Conservation (phyloP, 345 rosid genomes). For the Balakata baccata region DNA sequence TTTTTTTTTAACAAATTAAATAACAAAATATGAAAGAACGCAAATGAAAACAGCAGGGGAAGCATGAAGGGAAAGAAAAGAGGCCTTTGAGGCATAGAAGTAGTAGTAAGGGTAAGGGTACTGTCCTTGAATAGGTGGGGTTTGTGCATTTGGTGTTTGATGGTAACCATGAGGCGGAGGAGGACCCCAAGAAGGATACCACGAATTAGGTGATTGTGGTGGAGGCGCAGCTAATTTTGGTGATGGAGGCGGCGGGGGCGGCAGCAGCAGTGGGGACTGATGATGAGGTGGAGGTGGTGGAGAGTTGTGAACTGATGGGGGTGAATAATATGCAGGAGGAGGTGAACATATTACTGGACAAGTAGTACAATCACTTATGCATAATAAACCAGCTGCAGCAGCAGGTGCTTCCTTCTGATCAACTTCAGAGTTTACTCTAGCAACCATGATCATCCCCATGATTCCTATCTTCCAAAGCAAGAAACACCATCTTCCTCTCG, state of each 20-base stretch:
- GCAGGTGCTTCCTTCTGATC: conserved; percentile 24
- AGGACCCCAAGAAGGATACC: conserved; percentile 17
- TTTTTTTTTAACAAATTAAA: too few species aligned
- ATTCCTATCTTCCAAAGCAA: conserved; percentile 18
- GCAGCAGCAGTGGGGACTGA: conserved; percentile 25
- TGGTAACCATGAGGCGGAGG: conserved; percentile 53
- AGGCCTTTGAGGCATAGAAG: conserved; percentile 42
- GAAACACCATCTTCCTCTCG: conserved; percentile 12
- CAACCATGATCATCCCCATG: conserved; percentile 21
- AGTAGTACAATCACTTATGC: conserved; percentile 45
- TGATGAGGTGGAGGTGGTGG: conserved; percentile 23
- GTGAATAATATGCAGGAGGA: conserved; percentile 24
- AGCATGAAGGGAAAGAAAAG: conserved; percentile 17
- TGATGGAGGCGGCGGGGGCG: background rate
- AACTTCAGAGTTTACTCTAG: conserved; percentile 21
- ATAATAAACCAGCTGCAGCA: conserved; percentile 30
- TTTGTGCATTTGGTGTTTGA: conserved; percentile 27
- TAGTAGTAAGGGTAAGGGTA: conserved; percentile 61
- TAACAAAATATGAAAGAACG: conserved; percentile 7
- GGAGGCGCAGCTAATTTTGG: conserved; percentile 1
- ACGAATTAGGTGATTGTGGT: conserved; percentile 20
- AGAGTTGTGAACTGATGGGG: conserved; percentile 13
- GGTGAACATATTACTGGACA: conserved; percentile 47
- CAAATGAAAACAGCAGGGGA: conserved; percentile 1
- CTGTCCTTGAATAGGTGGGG: conserved; percentile 24